A percentile compares a stretch with the other conserved stretches of the same genome.
phyloP scores from a whole-genome alignment of 257 asterid genomes.

The Solanum sparsipilum region DNA sequence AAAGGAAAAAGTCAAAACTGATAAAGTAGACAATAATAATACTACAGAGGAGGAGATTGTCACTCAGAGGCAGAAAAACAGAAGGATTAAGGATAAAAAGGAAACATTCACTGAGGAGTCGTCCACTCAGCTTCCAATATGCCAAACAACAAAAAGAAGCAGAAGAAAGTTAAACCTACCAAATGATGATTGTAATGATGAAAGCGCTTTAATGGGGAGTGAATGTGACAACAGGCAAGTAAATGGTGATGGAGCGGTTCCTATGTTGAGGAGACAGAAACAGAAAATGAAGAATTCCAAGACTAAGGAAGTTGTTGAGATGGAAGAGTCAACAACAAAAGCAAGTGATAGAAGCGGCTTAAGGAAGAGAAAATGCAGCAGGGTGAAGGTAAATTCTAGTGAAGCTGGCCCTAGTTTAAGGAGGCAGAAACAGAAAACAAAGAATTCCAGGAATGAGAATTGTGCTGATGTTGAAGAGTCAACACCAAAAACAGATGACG shows the following conservation, averaged over 20 bases:
- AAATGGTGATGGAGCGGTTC: background rate
- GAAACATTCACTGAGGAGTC: background rate
- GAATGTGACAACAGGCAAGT: background rate
- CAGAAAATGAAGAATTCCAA: background rate
- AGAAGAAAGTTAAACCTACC: conserved; percentile 2
- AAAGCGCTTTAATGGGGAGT: background rate
- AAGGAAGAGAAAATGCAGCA: background rate
- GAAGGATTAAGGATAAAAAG: background rate
- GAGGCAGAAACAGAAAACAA: background rate
- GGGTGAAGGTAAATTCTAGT: background rate
- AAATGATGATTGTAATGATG: conserved; percentile 1
- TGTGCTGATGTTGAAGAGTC: conserved; percentile 1
- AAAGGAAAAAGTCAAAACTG: background rate
- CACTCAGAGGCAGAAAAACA: background rate
- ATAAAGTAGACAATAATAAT: background rate
- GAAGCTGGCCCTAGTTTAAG: background rate
- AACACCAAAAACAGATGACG: conserved; percentile 3
- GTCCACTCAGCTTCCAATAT: background rate
- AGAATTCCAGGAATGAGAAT: background rate
- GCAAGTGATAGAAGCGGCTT: background rate
- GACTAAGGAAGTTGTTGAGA: background rate
- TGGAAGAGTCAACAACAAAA: background rate
- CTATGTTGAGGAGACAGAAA: background rate
- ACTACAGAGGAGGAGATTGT: background rate
- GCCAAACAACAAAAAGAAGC: background rate